phyloP scores from a whole-genome alignment of 2,329 filamentous ascomycete species.

The Ophioceras dolichostomum region DNA sequence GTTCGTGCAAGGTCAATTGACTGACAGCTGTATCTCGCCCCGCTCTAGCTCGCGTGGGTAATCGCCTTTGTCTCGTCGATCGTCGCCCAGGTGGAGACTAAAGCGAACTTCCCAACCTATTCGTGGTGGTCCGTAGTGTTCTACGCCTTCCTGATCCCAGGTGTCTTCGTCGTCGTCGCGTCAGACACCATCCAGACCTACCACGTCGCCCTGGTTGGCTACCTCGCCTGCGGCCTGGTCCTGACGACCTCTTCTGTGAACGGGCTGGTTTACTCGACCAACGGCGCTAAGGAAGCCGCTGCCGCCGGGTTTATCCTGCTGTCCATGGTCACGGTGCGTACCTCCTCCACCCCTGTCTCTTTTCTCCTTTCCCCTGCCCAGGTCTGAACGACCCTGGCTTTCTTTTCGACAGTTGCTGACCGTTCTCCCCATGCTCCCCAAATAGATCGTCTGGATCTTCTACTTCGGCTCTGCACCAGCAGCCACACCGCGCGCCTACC shows the following conservation, averaged over 20 bases:
- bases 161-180: conserved; percentile 70
- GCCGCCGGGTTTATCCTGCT: conserved; percentile 89
- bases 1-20: neutral
- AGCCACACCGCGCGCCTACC: conserved; percentile 74
- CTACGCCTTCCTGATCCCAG: conserved; percentile 70
- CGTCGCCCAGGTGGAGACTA: conserved; percentile 48
- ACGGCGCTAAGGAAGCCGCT: conserved; percentile 68
- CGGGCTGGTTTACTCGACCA: conserved; percentile 64
- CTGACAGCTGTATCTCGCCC: neutral
- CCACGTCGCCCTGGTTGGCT: conserved; percentile 83
- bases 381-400: no score
- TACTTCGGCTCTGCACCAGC: conserved; percentile 93
- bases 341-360: neutral
- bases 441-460: conserved; percentile 97
- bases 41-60: conserved; percentile 75
- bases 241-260: conserved; percentile 81
- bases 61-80: conserved; percentile 84
- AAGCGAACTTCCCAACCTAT: conserved; percentile 61
- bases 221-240: conserved; percentile 70
- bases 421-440: no score
- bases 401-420: no score
- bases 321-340: conserved; percentile 78
- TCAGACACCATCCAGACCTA: conserved; percentile 80
- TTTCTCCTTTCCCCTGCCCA: neutral
- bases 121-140: conserved; percentile 88